A percentile compares a stretch with the other conserved stretches of the same genome.
These are phyloP conservation scores for Trichosporon inkin DNA, from an alignment of 1,284 basidiomycete species.

Conservation along the genomic window DNA sequence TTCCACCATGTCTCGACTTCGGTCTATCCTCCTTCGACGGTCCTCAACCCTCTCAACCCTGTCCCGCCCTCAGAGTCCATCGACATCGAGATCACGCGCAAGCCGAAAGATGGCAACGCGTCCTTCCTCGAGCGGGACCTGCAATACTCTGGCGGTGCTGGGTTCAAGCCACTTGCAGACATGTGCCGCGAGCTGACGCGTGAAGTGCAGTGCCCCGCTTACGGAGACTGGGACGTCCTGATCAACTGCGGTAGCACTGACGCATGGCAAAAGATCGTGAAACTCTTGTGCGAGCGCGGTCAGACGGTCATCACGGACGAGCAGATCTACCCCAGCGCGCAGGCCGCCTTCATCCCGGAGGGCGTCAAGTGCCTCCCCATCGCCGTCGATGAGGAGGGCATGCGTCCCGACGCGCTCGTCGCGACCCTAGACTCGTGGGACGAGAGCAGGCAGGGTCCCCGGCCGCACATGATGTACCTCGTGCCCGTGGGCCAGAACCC, in stretches of 20 bases:
- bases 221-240: slow-evolving; percentile 59
- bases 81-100: slow-evolving; percentile 57
- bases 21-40: slow-evolving; percentile 29
- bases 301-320: slow-evolving; percentile 62
- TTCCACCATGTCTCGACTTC: slow-evolving; percentile 36
- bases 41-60: slow-evolving; percentile 55
- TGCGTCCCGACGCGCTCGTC: slow-evolving; percentile 61
- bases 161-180: slow-evolving; percentile 24
- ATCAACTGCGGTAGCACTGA: slow-evolving; percentile 71
- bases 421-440: slow-evolving; percentile 63
- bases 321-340: slow-evolving; percentile 47
- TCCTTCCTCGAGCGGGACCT: slow-evolving; percentile 41
- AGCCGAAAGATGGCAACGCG: slow-evolving; percentile 26
- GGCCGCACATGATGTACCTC: slow-evolving; percentile 65
- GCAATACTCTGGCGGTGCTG: slow-evolving; percentile 59
- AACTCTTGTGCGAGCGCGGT: slow-evolving; percentile 65
- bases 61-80: slow-evolving; percentile 39
- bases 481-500: slow-evolving; percentile 59
- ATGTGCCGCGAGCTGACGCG: slow-evolving; percentile 55
- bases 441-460: slow-evolving; percentile 48
- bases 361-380: slow-evolving; percentile 45
- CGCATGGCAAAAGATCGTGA: slow-evolving; percentile 51
- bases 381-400: slow-evolving; percentile 65
- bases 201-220: slow-evolving; percentile 62
- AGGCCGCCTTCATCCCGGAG: slow-evolving; percentile 32